phyloP scores from a whole-genome alignment of 192 early-diverging fungal genomes.

The Lunasporangiospora selenospora region DNA sequence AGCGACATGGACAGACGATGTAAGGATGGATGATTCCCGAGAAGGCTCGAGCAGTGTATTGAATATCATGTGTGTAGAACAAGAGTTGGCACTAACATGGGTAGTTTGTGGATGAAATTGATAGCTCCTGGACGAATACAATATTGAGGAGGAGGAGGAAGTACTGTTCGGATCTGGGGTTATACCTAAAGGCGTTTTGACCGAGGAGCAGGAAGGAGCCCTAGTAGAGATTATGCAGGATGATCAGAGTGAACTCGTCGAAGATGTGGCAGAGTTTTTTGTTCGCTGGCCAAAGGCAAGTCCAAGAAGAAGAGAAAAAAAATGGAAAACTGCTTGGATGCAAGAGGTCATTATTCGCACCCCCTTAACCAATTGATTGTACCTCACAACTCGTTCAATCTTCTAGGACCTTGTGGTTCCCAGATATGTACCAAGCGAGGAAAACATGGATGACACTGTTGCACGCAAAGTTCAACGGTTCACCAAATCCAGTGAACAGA shows the following conservation, averaged over 20 bases:
- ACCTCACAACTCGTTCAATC: too few relatives aligned
- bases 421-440: too few relatives aligned
- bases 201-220: slow-evolving; percentile 29
- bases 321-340: too few relatives aligned
- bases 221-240: slow-evolving; percentile 28
- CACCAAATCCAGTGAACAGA: slow-evolving; percentile 9
- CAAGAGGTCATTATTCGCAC: too few relatives aligned
- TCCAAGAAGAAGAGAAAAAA: too few relatives aligned
- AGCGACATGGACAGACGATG: slow-evolving; percentile 2
- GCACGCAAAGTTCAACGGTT: slow-evolving; percentile 15
- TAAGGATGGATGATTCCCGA: too few relatives aligned
- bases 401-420: too few relatives aligned
- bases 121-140: slow-evolving; percentile 26
- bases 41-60: too few relatives aligned
- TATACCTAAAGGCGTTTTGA: slow-evolving; percentile 29
- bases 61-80: too few relatives aligned
- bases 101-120: too few relatives aligned
- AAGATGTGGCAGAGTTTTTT: slow-evolving; percentile 39
- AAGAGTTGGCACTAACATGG: too few relatives aligned
- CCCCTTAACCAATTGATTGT: too few relatives aligned
- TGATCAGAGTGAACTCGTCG: slow-evolving; percentile 1
- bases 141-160: slow-evolving; percentile 9
- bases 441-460: slow-evolving; percentile 9
- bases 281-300: slow-evolving; percentile 37
- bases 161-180: background rate